Percentiles rank a stretch among this genome's conserved stretches.
phyloP scores from a whole-genome alignment of 345 rosid species.

The Eucalyptus guilfoylei region DNA sequence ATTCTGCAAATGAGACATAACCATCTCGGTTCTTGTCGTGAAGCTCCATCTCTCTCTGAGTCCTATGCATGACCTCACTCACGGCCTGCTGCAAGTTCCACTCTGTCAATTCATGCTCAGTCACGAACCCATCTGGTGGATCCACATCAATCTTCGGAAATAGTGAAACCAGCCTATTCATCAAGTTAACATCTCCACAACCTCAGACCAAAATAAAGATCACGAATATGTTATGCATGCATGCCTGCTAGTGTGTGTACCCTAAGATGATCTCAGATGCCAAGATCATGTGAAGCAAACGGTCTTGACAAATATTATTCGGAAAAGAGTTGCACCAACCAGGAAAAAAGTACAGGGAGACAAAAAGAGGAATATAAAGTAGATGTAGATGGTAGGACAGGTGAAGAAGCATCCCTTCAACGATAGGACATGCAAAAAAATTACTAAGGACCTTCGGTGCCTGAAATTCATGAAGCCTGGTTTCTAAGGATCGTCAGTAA shows the following conservation, averaged over 20 bases:
- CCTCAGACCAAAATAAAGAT: neutral
- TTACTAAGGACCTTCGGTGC: neutral
- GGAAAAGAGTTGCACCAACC: neutral
- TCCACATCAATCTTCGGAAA: slow-evolving; percentile 89
- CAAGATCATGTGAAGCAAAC: neutral
- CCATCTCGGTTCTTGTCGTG: slow-evolving; percentile 93
- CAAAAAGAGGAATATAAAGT: neutral
- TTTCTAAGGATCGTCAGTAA: neutral
- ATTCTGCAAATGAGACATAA: slow-evolving; percentile 61
- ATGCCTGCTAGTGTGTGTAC: neutral
- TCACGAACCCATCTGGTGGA: slow-evolving; percentile 68
- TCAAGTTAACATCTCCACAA: neutral
- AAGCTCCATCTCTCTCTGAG: slow-evolving; percentile 78
- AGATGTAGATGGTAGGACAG: neutral
- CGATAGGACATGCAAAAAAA: neutral
- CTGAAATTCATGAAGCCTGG: neutral
- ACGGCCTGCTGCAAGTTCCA: slow-evolving; percentile 73
- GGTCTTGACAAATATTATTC: neutral
- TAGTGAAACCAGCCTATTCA: slow-evolving; percentile 61
- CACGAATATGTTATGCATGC: neutral
- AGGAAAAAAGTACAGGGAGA: neutral
- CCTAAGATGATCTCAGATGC: neutral
- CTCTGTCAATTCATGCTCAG: slow-evolving; percentile 68
- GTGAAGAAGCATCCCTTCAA: neutral
- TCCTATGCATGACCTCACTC: slow-evolving; percentile 69